Evolutionary conservation across 208 protist species (phyloP), one percentile per base, ranked within the genome.

Genomic region (Crithidia expoeki): DNA sequence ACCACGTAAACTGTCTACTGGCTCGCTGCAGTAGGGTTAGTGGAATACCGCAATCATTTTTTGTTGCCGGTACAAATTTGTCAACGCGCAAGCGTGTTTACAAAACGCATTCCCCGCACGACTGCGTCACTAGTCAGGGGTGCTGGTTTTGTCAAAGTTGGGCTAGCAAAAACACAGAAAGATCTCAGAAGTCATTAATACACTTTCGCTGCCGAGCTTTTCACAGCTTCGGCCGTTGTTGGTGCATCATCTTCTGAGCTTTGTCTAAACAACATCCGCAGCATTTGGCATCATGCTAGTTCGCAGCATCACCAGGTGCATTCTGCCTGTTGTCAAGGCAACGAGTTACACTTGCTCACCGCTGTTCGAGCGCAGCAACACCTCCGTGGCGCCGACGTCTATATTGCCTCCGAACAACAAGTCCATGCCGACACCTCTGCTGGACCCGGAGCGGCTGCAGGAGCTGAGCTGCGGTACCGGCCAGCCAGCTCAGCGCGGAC

Each of bases 401-500:
- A 60, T 83, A 2, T 33, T 85, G 47, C 83, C 80, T 7, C 51
- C 67, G 14, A 30, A 60, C 34, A 75, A 89, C 52, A 93, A 89
- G 68, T 66, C 63, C 27, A 90, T 93, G 87, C 91, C 91, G 0
- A 93, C 86, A 10, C 78, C 69, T n/a, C 80, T 94, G 42, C 70
- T 96, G 17, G 78, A 90, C 58, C 65, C 77, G 2, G 83, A 91
- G 52, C 33, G 67, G 47, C 57, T 87, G 51, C 73, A 86, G 46
- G 66, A 77, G 25, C 33, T 92, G 3, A 64, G 71, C 38, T 96
- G 86, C 53, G 91, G 88, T 51, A 94, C 91, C 36, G 91, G 91
- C 4, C 84, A 94, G 67, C 91, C 91, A 1, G 88, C 88, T 0
- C 91, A 96, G 74, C 84, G 91, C 33, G 91, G 91, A 0, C 82